Base-by-base conservation (phyloP, 139 green algal genomes). In the Pleodorina starrii region DNA sequence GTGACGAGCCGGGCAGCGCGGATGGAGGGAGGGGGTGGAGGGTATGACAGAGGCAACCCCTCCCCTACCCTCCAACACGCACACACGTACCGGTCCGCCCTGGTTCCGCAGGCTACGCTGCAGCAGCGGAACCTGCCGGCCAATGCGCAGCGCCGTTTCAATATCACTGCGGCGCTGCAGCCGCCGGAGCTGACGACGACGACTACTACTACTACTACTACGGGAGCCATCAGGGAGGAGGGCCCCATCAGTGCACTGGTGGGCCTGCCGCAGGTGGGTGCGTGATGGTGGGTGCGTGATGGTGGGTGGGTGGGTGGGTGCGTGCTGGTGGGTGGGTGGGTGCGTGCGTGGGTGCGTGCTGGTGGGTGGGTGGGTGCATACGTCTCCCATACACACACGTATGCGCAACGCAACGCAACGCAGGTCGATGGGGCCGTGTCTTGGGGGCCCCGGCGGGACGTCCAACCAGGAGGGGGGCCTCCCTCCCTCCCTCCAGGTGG, bases 61-160 rank as follows among this genome's bases (percentile, higher is more conserved):
- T 32, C 6, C 54, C 29, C 54, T n/a, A n/a, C n/a, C n/a, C n/a
- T n/a, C n/a, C n/a, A 66, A 66, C 6, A 21, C 54, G 6, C 25
- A 66, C 51, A 14, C 51, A 60, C 14, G 25, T 12, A 66, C 54
- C 54, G 29, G n/a, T 57, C 63, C 63, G 19, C 72, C 72, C 42
- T 43, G 44, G n/a, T 44, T 44, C 35, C 50, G 5, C 89, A 91
- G 89, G 87, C 90, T 17, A 57, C 50, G 1, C 77, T 90, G 60
- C 86, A 85, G n/a, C 96, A 98, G 93, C 95, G 95, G 83, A 95
- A 98, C 87, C 84, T 98, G n/a, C 85, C 95, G 0, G 90, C 76
- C 68, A 98, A 98, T 88, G 68, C 72, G 25, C 92, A 96, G 91
- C 94, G 96, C 27, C 91, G 92, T 63, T 96, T 93, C 88, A 48